Evolutionary conservation across 1,139 yeast species (phyloP).

Genomic region (Williopsis jadinii): DNA sequence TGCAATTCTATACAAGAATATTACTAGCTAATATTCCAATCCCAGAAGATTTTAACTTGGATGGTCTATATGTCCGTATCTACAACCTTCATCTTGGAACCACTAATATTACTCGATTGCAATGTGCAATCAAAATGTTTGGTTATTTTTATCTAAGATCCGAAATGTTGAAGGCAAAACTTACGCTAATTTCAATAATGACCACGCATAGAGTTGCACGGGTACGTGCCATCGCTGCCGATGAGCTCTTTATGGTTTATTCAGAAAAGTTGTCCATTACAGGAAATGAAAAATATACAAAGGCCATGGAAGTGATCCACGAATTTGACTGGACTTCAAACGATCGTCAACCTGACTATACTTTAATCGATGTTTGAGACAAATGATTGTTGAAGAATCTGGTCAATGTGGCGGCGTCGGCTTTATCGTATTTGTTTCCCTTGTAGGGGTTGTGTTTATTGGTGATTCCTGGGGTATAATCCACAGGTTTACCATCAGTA

Average conservation of each 20-base stretch:
- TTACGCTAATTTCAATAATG: constrained; percentile 29
- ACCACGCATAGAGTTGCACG: constrained; percentile 27
- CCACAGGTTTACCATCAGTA: too few species aligned
- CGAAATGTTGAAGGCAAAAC: constrained; percentile 20
- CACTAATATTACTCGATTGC: constrained; percentile 29
- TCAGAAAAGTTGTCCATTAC: constrained; percentile 8
- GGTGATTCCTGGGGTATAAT: too few species aligned
- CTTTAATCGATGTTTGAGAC: too few species aligned
- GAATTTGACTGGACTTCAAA: constrained; percentile 2
- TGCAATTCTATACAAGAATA: constrained; percentile 27
- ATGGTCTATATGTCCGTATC: constrained; percentile 42
- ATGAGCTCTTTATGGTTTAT: constrained; percentile 30
- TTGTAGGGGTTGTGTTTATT: too few species aligned
- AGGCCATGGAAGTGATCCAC: constrained; percentile 7
- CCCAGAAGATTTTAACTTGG: constrained; percentile 30
- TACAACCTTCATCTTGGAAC: constrained; percentile 52
- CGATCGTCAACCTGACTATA: neutral
- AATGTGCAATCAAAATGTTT: constrained; percentile 32
- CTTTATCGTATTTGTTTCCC: neutral
- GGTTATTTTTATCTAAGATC: constrained; percentile 25
- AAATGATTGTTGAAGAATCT: neutral
- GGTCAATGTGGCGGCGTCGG: neutral
- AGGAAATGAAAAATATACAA: constrained; percentile 5
- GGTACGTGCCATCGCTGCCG: constrained; percentile 30
- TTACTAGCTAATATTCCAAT: constrained; percentile 26